Percentiles rank a stretch among this genome's conserved stretches.
phyloP scores from a whole-genome alignment of 2,329 filamentous ascomycete species.

The Ampelomyces quisqualis region DNA sequence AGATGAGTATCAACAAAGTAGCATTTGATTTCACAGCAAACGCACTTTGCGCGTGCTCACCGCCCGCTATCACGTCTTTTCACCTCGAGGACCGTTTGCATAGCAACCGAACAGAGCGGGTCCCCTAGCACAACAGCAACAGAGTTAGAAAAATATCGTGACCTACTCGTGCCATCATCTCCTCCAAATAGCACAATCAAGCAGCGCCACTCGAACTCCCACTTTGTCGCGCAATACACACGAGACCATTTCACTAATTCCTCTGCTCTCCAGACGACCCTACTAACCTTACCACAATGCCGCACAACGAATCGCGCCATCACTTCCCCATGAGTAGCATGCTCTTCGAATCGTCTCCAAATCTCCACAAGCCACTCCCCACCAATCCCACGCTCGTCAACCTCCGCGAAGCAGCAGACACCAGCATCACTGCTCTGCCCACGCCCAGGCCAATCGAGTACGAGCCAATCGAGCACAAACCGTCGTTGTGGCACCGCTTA shows the following conservation, averaged over 20 bases:
- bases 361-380: background rate
- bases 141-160: background rate
- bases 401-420: conserved; percentile 11
- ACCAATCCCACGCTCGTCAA: conserved; percentile 7
- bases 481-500: conserved; percentile 1
- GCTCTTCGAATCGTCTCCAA: conserved; percentile 4
- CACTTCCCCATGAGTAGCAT: conserved; percentile 12
- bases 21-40: too few relatives aligned
- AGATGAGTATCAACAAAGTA: too few relatives aligned
- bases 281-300: background rate
- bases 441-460: background rate
- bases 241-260: too few relatives aligned
- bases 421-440: conserved; percentile 14
- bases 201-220: too few relatives aligned
- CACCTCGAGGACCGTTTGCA: conserved; percentile 4
- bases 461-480: background rate
- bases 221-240: too few relatives aligned
- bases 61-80: background rate
- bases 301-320: conserved; percentile 9
- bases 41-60: too few relatives aligned
- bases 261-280: too few relatives aligned
- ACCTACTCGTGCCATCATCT: background rate
- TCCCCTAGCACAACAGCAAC: background rate
- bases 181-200: background rate
- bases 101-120: background rate